A percentile compares a stretch with the other conserved stretches of the same genome.
phyloP scores from a whole-genome alignment of 139 green algal genomes.

The Tetradesmus lagerheimii region DNA sequence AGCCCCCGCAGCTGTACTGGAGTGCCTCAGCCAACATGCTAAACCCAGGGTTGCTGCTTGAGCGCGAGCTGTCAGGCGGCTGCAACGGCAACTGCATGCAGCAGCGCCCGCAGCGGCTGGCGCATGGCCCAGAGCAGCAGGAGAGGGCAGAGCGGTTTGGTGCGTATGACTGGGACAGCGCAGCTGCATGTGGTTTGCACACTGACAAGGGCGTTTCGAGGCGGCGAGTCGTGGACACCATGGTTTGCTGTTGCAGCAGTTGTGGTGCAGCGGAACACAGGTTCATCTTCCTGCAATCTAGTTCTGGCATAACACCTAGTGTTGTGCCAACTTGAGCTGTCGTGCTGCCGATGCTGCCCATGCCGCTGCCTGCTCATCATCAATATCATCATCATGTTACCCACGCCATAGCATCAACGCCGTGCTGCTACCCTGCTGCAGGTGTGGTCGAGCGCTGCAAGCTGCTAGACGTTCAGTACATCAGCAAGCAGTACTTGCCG shows the following conservation, averaged over 20 bases:
- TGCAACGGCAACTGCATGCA: not conserved
- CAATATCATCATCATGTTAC: too few relatives aligned
- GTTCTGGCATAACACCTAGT: too few relatives aligned
- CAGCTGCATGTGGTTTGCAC: not conserved
- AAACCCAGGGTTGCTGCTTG: not conserved
- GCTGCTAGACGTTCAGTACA: slow-evolving; percentile 26
- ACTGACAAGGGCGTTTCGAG: not conserved
- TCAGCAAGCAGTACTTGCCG: not conserved
- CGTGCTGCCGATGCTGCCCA: too few relatives aligned
- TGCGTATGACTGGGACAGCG: not conserved
- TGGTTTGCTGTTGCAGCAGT: too few relatives aligned
- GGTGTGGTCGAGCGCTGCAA: slow-evolving; percentile 17
- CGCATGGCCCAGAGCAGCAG: not conserved
- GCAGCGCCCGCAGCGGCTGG: not conserved
- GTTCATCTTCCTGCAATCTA: too few relatives aligned
- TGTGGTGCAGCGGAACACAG: too few relatives aligned
- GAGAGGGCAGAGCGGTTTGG: not conserved
- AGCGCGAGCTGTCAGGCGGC: slow-evolving; percentile 2
- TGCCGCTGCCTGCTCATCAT: not conserved
- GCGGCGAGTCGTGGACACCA: too few relatives aligned
- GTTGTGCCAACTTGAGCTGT: too few relatives aligned
- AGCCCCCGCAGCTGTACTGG: not conserved
- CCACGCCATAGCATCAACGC: too few relatives aligned
- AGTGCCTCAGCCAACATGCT: slow-evolving; percentile 3
- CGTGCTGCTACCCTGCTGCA: not conserved